Evolutionary conservation across 75 land plant genomes (phyloP), one percentile per base, ranked within the genome.

Genomic region (Pseudotsuga menziesii): DNA sequence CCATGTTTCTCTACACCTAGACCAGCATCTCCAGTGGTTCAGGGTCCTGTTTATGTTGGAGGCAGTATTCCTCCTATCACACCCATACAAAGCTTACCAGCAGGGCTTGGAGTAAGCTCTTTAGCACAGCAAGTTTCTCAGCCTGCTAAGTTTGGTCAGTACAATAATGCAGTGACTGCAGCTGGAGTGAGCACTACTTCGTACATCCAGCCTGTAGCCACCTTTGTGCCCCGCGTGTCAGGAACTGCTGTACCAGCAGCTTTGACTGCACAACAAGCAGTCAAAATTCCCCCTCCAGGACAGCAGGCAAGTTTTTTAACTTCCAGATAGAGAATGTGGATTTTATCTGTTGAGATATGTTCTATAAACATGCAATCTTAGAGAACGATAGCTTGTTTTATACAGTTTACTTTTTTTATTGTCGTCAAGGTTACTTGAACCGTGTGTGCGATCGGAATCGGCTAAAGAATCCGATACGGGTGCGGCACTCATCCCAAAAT

Each of bases 1-100:
- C 89, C 89, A 58, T 80, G 75, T 61, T 76, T 78, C 29, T 74
- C 80, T 60, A 66, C 81, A 39, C 20, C 76, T 64, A 81, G 89
- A 63, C 80, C 80, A n/a, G 57, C 71, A 36, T 75, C 89, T 39
- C 77, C 89, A 54, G 58, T 62, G 41, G 83, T 56, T 55, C 75
- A 80, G 41, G 55, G 83, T 61, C 75, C 88, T 74, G 58, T 81
- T 13, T 87, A 71, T 72, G 72, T 79, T 74, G 77, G 76, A 36
- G 83, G 77, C 8, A 66, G 66, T 54, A 32, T 78, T 27, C 80
- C 83, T 11, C 48, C 78, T 44, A 76, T 75, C 3, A 32, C 87
- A 26, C 71, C 73, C 12, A 56, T 81, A 5, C 89, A 81, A 66
- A 67, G 61, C 5, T 8, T 79, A 64, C 78, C 80, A n/a, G 70